Conservation (phyloP, 2,329 filamentous ascomycete species). For the Zasmidium citrigriseum region DNA sequence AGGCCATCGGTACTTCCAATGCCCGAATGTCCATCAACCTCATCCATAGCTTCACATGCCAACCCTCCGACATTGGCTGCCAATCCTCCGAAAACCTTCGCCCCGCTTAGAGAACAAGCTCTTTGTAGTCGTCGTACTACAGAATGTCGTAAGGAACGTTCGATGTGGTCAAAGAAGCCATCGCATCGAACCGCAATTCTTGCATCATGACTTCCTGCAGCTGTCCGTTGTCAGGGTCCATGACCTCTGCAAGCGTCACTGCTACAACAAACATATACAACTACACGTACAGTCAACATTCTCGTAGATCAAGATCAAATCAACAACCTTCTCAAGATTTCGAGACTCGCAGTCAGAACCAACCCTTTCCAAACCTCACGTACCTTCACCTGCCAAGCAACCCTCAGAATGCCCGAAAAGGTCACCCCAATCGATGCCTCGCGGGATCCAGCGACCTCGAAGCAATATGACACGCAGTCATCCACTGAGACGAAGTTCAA, state of each 20-base stretch:
- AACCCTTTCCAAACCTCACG: slow-evolving; percentile 2
- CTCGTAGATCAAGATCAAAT: neutral
- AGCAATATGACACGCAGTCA: slow-evolving; percentile 50
- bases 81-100: too few relatives aligned
- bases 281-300: neutral
- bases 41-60: neutral
- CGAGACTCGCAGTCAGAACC: neutral
- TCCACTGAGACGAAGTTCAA: slow-evolving; percentile 48
- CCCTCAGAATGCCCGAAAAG: slow-evolving; percentile 49
- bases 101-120: neutral
- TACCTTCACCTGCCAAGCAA: slow-evolving; percentile 16
- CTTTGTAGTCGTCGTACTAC: neutral
- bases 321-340: neutral
- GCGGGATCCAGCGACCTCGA: slow-evolving; percentile 50
- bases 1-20: too few relatives aligned
- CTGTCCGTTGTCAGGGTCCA: slow-evolving; percentile 1
- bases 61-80: too few relatives aligned
- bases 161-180: too few relatives aligned
- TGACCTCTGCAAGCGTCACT: slow-evolving; percentile 3
- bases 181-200: neutral
- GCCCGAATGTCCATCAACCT: too few relatives aligned
- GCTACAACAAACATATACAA: neutral
- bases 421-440: slow-evolving; percentile 43
- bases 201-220: slow-evolving; percentile 14
- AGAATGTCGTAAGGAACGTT: neutral